Conservation (phyloP, 2,329 filamentous ascomycete species). For the Aspergillus viridinutans region DNA sequence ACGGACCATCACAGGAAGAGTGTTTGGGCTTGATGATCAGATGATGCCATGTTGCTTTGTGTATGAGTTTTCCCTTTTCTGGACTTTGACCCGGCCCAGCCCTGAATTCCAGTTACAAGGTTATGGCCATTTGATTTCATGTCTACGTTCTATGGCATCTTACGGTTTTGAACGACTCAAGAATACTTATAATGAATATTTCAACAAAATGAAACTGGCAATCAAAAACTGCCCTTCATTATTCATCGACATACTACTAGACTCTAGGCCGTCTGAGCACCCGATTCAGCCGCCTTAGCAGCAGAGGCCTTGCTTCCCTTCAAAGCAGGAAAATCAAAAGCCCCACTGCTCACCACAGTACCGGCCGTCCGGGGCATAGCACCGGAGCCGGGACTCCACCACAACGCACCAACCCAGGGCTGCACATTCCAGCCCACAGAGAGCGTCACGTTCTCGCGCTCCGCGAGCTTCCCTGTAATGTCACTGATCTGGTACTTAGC, state of each 20-base stretch:
- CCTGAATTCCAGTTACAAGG: neutral
- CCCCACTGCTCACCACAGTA: slow-evolving; percentile 47
- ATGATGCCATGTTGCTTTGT: neutral
- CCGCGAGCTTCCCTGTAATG: slow-evolving; percentile 71
- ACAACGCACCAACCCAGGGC: slow-evolving; percentile 86
- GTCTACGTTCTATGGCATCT: neutral
- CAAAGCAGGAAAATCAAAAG: slow-evolving; percentile 54
- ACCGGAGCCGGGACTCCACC: slow-evolving; percentile 64
- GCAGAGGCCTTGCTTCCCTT: slow-evolving; percentile 41
- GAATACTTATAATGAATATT: neutral
- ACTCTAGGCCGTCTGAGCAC: slow-evolving; percentile 1
- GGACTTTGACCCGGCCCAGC: neutral
- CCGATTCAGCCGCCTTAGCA: slow-evolving; percentile 7
- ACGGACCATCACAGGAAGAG: neutral
- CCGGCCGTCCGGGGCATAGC: slow-evolving; percentile 51
- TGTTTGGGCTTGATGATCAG: neutral
- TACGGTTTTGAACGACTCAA: neutral
- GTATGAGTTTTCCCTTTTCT: neutral
- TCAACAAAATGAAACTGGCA: neutral
- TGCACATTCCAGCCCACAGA: slow-evolving; percentile 94
- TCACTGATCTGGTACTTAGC: slow-evolving; percentile 98
- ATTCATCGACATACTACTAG: neutral
- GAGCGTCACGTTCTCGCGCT: slow-evolving; percentile 68
- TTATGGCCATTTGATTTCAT: neutral
- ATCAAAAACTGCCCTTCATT: neutral